Evolutionary conservation across 2,329 filamentous ascomycete species (phyloP), one percentile per base, ranked within the genome.

Genomic region (Fusarium pseudonygamai): DNA sequence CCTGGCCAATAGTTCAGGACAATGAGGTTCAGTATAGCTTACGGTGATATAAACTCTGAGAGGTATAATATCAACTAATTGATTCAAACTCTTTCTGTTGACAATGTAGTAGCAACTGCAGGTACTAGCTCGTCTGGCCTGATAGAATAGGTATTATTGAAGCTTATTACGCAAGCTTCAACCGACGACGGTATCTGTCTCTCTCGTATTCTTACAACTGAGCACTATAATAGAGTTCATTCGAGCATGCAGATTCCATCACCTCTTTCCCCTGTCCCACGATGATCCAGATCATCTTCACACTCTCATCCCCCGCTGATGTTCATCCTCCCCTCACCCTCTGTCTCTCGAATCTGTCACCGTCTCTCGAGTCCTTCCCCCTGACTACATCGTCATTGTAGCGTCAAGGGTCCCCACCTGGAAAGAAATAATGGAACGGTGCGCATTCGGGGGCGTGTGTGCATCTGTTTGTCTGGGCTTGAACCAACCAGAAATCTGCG

Each of bases 361-460:
- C 56, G 39, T 56, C 56, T 64, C 61, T 60, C 56, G 50, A 53
- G 40, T 59, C 37, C 36, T 56, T n/a, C 56, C 67, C 71, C 71
- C 71, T 73, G 59, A 65, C 61, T 67, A 73, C 46, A 64, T 67
- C 76, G 76, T 78, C 76, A 78, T 78, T 57, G 65, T 46, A 68
- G 67, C 72, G 75, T 73, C 75, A 67, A 77, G 66, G 74, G 85
- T 80, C 70, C 69, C 71, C 84, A 75, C 75, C 52, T 45, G 28
- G 39, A 39, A 43, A 60, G 37, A 60, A 53, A 58, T 28, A 64
- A 61, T 60, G 64, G 64, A 47, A 60, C 47, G 18, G 36, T 28
- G 37, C 58, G 37, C 58, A 46, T 26, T 20, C 16, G 65, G 60
- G 60, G 64, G 50, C 34, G 50, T 46, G 69, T 57, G 50, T 60